phyloP scores from a whole-genome alignment of 805 yeast genomes.

The Suhomyces sp. region DNA sequence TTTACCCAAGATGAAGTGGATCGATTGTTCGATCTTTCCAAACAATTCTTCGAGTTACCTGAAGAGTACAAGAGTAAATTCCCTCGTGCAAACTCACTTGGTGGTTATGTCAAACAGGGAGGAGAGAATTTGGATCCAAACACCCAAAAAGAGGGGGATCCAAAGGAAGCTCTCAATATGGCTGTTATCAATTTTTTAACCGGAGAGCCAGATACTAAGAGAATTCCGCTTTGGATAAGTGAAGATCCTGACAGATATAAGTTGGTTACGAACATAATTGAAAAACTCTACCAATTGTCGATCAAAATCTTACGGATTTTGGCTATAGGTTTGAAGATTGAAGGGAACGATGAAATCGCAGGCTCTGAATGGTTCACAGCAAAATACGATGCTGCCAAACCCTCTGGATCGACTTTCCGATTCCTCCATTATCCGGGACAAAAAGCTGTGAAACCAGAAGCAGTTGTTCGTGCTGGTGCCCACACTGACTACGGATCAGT shows the following conservation, averaged over 20 bases:
- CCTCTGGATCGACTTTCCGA: constrained; percentile 66
- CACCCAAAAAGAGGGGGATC: constrained; percentile 48
- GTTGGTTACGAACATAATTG: constrained; percentile 34
- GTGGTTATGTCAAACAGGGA: constrained; percentile 57
- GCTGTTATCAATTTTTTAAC: constrained; percentile 50
- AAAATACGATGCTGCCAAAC: constrained; percentile 51
- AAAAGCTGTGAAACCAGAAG: constrained; percentile 47
- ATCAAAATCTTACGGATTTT: constrained; percentile 52
- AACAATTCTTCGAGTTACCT: constrained; percentile 53
- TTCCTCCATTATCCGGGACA: constrained; percentile 71
- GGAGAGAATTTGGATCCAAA: constrained; percentile 50
- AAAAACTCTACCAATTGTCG: constrained; percentile 52
- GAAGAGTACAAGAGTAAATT: constrained; percentile 48
- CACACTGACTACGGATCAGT: constrained; percentile 83
- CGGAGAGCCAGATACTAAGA: constrained; percentile 44
- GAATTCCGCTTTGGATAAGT: constrained; percentile 55
- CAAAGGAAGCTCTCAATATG: constrained; percentile 71
- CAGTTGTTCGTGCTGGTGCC: constrained; percentile 74
- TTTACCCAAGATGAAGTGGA: constrained; percentile 56
- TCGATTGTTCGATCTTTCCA: constrained; percentile 47
- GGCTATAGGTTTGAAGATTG: constrained; percentile 63
- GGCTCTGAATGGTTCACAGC: constrained; percentile 60
- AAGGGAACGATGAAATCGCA: constrained; percentile 37
- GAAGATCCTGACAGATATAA: constrained; percentile 39
- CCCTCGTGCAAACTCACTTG: constrained; percentile 54